Evolutionary conservation across 345 rosid genomes (phyloP).

Genomic region (Geranium brycei): DNA sequence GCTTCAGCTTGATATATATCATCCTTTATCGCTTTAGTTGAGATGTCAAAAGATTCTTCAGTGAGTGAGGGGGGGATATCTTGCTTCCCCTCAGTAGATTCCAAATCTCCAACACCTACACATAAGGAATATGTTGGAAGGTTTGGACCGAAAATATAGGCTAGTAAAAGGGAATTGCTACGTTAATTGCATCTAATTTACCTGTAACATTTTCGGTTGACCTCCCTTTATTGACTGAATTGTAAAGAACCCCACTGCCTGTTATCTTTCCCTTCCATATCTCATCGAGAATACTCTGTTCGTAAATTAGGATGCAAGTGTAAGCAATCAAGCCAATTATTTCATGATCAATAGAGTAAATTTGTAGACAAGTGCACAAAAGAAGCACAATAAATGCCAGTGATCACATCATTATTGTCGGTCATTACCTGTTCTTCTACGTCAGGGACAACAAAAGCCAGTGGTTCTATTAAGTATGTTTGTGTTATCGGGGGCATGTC

Average conservation of each 20-base stretch:
- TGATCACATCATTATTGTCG: too few species aligned
- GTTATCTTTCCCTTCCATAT: conserved; percentile 61
- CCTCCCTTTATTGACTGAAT: conserved; percentile 28
- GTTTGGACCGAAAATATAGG: conserved; percentile 3
- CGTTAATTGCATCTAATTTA: conserved; percentile 12
- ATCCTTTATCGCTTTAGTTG: conserved; percentile 15
- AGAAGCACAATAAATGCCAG: too few species aligned
- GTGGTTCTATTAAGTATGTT: conserved; percentile 29
- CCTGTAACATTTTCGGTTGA: conserved; percentile 28
- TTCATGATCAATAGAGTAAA: too few species aligned
- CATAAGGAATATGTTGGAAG: conserved; percentile 1
- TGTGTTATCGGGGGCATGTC: conserved; percentile 33
- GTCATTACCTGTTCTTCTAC: conserved; percentile 59
- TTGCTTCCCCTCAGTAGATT: conserved; percentile 30
- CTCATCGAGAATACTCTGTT: conserved; percentile 40
- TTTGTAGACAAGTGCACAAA: too few species aligned
- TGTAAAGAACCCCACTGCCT: conserved; percentile 35
- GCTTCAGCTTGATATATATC: conserved; percentile 10
- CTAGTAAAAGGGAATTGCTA: not conserved
- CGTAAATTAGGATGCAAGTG: not conserved
- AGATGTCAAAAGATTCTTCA: conserved; percentile 19
- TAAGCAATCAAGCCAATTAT: too few species aligned
- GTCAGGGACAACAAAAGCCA: conserved; percentile 68
- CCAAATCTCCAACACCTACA: conserved; percentile 24
- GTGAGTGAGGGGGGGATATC: conserved; percentile 13